Base-by-base conservation (phyloP, 306 rosid species). In the Luffa acutangula region DNA sequence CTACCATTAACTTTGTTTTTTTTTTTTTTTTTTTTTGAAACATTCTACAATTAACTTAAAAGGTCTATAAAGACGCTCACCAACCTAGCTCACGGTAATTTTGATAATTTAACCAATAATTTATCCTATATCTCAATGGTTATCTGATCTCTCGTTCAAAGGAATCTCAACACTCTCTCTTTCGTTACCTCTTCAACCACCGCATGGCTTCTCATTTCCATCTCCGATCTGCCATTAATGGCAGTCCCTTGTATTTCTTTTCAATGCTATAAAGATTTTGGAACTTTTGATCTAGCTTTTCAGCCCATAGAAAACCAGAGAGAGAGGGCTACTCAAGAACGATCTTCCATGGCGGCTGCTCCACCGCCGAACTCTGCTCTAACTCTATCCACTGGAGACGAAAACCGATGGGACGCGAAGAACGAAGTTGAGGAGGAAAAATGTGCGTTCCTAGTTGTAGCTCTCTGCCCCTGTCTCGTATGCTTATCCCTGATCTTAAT, bases 391-490 rank as follows among this genome's bases (percentile, higher is more conserved):
- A 70, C 90, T 85, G 65, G 82, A 67, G 92, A 87, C 86, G 79
- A 83, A 70, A 79, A 49, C 31, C 58, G 21, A 18, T 77, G 70
- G 83, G 84, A 86, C 36, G 54, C 62, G 78, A 90, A 87, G 82
- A 70, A 85, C 31, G 82, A 65, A 3, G 56, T 7, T 37, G 80
- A 15, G 77, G 89, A 91, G 79, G 79, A 85, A 84, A 91, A 88
- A 82, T 85, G 80, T 39, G 85, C 85, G 75, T 86, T 82, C 87
- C 86, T 89, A 20, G 80, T 92, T 75, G 92, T 94, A 80, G 97
- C 95, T 83, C 87, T 94, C 59, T 92, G 93, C 80, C 98, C 97
- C 21, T 92, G 93, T 78, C 88, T 92, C 87, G 91, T 92, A 60
- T 92, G 97, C 84, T 85, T 94, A 80, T 78, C 87, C 78, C 75